phyloP scores from a whole-genome alignment of 257 asterid genomes.

The Leonotis leonurus region DNA sequence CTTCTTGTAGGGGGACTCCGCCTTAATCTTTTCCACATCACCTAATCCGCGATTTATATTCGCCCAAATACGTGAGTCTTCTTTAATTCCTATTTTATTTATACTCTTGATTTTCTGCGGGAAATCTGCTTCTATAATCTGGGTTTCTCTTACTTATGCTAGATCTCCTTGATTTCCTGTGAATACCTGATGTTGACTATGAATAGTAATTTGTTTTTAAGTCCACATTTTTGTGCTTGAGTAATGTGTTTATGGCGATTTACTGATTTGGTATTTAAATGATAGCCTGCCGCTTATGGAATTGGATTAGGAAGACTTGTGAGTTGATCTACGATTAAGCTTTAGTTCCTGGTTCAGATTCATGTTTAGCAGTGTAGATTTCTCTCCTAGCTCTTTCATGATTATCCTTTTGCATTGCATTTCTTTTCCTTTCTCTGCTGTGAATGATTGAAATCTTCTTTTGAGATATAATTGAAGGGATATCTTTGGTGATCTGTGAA shows the following conservation, averaged over 20 bases:
- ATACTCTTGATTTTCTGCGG: background rate
- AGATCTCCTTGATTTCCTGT: background rate
- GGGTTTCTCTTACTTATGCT: background rate
- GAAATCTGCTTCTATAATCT: slow-evolving; percentile 12
- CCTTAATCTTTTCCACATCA: no score
- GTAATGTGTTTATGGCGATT: background rate
- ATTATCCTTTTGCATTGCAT: background rate
- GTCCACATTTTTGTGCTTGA: background rate
- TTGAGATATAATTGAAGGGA: background rate
- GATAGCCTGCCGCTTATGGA: slow-evolving; percentile 1
- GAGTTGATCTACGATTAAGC: slow-evolving; percentile 2
- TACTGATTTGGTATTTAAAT: background rate
- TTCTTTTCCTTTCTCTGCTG: background rate
- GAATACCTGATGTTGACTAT: background rate
- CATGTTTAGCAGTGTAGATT: slow-evolving; percentile 7
- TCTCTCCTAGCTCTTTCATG: background rate
- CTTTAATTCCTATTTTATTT: background rate
- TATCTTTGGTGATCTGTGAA: background rate
- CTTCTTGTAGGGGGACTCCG: background rate
- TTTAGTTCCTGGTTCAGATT: slow-evolving; percentile 5
- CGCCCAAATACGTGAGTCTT: slow-evolving; percentile 25
- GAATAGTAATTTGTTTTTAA: background rate
- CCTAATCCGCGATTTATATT: no score
- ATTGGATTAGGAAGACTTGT: slow-evolving; percentile 10
- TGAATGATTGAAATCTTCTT: background rate